Evolutionary conservation across 2,329 filamentous ascomycete genomes (phyloP), one percentile per base, ranked within the genome.

Genomic region (Alternaria alternata): DNA sequence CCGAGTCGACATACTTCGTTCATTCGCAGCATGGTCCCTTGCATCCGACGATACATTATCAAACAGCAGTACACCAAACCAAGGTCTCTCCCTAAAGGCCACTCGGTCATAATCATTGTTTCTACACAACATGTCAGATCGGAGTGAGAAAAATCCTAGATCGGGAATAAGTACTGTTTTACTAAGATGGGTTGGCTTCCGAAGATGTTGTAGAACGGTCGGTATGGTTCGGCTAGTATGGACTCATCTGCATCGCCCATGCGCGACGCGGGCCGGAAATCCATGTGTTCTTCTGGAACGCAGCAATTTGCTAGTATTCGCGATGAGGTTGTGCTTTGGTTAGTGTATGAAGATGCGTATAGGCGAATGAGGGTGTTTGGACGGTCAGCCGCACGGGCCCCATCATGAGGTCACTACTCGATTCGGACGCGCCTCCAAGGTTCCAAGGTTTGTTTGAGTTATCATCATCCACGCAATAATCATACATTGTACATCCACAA

Each of bases 11-110:
- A 9, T 75, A 83, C 82, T 93, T 77, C 91, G 82, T 78, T 94
- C 91, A 64, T 93, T 93, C 48, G 91, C 91, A 73, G 90, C 91
- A 77, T 93, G 90, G 67, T 94, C 91, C 52, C 91, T 83, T 55
- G 90, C 90, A 75, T 93, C 91, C 55, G 89, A 91, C 63, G 85
- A 86, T 64, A 89, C 86, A 67, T 94, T 94, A 66, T 91, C 87
- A 76, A 94, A 92, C 11, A 94, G 81, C 41, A 94, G 78, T 0
- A 90, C 86, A 0, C 88, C 89, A 39, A 91, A 79, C 41, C 89
- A 78, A 0, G 91, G 91, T 73, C 85, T 85, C 12, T 86, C 79
- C 71, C 81, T 83, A 73, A 92, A 91, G 3, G 84, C 81, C 46
- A 64, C 63, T 49, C 77, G 74, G 43, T 79, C 72, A 59, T 82